Conservation (phyloP, 78 protist species). For the Blattamonas nauphoetae region DNA sequence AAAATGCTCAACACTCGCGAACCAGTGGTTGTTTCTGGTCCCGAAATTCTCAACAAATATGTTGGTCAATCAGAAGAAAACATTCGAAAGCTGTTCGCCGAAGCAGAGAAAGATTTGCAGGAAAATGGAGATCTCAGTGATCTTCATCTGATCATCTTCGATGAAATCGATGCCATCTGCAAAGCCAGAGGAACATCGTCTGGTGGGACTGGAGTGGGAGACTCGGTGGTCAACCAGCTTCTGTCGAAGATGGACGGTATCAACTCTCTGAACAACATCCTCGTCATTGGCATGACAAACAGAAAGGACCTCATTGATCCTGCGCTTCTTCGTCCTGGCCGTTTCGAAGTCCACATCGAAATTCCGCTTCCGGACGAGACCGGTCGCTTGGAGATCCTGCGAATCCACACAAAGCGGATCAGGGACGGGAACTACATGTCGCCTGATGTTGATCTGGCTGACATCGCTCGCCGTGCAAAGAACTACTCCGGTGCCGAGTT, state of each 20-base stretch:
- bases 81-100: conserved; percentile 84
- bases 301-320: conserved; percentile 92
- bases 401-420: conserved; percentile 77
- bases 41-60: conserved; percentile 64
- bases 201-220: conserved; percentile 45
- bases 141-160: conserved; percentile 94
- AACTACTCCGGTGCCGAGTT: conserved; percentile 66
- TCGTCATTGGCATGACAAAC: conserved; percentile 97
- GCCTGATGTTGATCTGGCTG: conserved; percentile 59
- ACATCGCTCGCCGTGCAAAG: conserved; percentile 71
- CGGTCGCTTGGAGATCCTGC: conserved; percentile 84
- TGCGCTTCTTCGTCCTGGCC: conserved; percentile 93
- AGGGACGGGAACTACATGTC: conserved; percentile 26
- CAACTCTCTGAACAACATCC: conserved; percentile 89
- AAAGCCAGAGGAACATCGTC: conserved; percentile 34
- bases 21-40: conserved; percentile 46
- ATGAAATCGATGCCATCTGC: conserved; percentile 96
- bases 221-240: conserved; percentile 94
- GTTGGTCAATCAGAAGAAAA: conserved; percentile 92
- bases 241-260: conserved; percentile 96
- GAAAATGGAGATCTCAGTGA: conserved; percentile 73
- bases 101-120: conserved; percentile 65
- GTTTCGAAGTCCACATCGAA: conserved; percentile 91
- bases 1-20: conserved; percentile 84
- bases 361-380: conserved; percentile 88